phyloP scores from a whole-genome alignment of 1,284 basidiomycete species.

The Porodaedalea pini region DNA sequence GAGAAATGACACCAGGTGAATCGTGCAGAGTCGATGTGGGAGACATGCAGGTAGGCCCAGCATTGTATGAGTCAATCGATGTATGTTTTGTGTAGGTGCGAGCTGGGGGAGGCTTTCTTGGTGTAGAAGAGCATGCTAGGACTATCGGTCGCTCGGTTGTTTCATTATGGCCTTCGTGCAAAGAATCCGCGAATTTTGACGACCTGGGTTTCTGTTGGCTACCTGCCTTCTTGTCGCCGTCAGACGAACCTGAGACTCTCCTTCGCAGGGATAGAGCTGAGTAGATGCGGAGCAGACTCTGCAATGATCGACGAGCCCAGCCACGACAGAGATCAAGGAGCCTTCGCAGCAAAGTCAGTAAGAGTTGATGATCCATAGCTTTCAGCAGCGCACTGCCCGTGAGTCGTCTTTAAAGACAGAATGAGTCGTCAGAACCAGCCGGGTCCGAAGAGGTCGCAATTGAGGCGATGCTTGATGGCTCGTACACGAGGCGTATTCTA shows the following conservation, averaged over 20 bases:
- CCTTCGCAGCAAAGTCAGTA: not conserved
- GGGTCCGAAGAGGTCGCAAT: not conserved
- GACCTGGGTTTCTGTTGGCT: not conserved
- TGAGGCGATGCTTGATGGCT: not conserved
- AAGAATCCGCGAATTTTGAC: not conserved
- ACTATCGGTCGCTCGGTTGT: not conserved
- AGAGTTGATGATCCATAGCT: not conserved
- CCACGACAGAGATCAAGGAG: not conserved
- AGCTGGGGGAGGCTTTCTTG: not conserved
- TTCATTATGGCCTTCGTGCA: not conserved
- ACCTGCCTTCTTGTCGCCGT: not conserved
- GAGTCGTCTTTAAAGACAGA: not conserved
- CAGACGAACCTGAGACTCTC: not conserved
- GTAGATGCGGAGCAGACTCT: not conserved
- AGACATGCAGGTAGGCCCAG: not conserved
- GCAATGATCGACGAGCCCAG: not conserved
- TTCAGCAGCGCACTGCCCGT: not conserved
- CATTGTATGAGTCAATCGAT: not conserved
- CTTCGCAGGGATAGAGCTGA: not conserved
- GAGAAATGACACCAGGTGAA: not conserved
- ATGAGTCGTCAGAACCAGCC: not conserved
- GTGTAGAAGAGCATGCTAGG: not conserved
- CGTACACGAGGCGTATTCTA: not conserved
- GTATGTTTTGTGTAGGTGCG: slow-evolving; percentile 3
- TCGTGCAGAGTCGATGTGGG: not conserved